phyloP scores from a whole-genome alignment of 1,284 basidiomycete species.

The Ceratobasidium sp. region DNA sequence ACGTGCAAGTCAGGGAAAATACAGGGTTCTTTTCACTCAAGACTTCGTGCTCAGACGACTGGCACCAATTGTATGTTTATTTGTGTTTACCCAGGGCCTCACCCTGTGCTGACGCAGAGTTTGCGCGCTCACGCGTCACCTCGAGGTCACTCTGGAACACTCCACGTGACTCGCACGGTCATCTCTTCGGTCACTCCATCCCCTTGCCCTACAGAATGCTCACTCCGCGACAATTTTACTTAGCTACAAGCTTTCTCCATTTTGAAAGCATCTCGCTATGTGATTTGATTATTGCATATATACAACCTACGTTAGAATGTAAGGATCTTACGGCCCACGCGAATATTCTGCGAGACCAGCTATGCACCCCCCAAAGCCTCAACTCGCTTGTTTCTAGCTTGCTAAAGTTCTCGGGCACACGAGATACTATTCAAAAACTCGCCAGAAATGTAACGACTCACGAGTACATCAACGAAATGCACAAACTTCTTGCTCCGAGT shows the following conservation, averaged over 20 bases:
- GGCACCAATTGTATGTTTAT: neutral
- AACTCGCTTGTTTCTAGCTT: neutral
- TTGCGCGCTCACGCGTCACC: neutral
- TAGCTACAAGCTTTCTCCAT: neutral
- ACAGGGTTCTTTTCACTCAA: too few relatives aligned
- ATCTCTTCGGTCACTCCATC: neutral
- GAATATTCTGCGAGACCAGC: neutral
- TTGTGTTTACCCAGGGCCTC: neutral
- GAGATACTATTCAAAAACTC: neutral
- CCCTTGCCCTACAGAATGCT: neutral
- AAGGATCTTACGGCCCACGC: neutral
- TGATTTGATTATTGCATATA: neutral
- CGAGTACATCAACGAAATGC: neutral
- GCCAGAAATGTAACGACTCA: neutral
- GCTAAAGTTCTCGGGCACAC: neutral
- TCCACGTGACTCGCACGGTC: neutral
- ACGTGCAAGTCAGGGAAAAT: neutral
- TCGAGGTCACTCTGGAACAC: neutral
- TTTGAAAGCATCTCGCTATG: neutral
- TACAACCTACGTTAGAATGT: neutral
- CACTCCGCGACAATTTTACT: neutral
- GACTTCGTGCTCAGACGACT: neutral
- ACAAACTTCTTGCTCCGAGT: neutral
- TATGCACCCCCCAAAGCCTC: neutral
- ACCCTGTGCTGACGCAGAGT: too few relatives aligned